Percentiles rank a stretch among this genome's conserved stretches.
phyloP scores from a whole-genome alignment of 148 eudicot species.

The Rhododendron griersonianum region DNA sequence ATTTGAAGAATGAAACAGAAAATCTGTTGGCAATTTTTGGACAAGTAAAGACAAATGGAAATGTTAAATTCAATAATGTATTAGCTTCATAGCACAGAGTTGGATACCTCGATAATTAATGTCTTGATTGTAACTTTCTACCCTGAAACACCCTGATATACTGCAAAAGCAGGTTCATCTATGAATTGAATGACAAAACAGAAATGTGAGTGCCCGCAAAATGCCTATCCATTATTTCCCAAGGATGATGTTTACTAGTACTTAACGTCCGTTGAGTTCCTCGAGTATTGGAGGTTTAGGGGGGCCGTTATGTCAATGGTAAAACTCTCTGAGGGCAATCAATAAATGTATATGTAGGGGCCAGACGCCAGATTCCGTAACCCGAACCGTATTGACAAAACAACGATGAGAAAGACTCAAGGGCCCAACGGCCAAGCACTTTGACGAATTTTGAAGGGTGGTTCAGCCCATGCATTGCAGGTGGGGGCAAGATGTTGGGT shows the following conservation, averaged over 20 bases:
- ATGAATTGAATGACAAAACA: neutral
- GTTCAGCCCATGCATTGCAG: neutral
- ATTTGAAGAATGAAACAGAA: neutral
- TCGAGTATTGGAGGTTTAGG: neutral
- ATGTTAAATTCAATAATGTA: neutral
- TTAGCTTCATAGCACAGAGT: neutral
- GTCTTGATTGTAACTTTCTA: neutral
- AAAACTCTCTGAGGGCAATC: neutral
- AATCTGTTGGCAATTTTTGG: neutral
- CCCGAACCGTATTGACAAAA: neutral
- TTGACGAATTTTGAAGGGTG: neutral
- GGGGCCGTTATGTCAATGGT: neutral
- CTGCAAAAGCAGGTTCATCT: neutral
- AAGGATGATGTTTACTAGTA: neutral
- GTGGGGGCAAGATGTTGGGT: neutral
- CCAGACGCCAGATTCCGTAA: too few species aligned
- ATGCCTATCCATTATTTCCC: neutral
- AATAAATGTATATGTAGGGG: neutral
- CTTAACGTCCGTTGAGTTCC: neutral
- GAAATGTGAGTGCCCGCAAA: neutral
- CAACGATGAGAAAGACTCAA: neutral
- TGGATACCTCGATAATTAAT: neutral
- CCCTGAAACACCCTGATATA: neutral
- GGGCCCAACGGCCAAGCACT: neutral
- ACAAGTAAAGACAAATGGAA: neutral